A percentile compares a stretch with the other conserved stretches of the same genome.
phyloP scores from a whole-genome alignment of 148 eudicot species.

The Persicaria maculosa region DNA sequence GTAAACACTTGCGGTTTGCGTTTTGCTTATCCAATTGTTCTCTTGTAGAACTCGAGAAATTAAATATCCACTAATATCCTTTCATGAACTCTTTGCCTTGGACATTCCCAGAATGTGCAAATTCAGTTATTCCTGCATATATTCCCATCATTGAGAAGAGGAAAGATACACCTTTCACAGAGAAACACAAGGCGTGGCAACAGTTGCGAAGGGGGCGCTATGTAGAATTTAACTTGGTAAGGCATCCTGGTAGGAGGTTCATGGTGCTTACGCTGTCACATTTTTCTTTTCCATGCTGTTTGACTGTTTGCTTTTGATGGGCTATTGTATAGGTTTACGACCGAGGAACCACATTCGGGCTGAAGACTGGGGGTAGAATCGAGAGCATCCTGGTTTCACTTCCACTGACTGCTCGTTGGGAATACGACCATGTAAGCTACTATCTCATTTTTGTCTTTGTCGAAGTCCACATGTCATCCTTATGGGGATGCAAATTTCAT shows the following conservation, averaged over 20 bases:
- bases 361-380: constrained; percentile 95
- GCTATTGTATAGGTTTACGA: constrained; percentile 59
- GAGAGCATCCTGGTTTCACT: constrained; percentile 95
- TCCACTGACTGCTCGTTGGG: constrained; percentile 91
- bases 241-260: not conserved
- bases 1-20: constrained; percentile 26
- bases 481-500: too few relatives aligned
- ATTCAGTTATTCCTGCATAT: constrained; percentile 87
- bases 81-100: not conserved
- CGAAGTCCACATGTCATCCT: too few relatives aligned
- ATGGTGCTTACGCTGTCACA: not conserved
- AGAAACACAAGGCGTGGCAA: constrained; percentile 90
- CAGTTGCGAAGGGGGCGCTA: constrained; percentile 91
- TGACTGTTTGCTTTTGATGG: constrained; percentile 1
- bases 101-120: constrained; percentile 70
- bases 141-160: constrained; percentile 86
- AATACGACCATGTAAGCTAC: constrained; percentile 81
- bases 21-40: not conserved
- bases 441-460: not conserved
- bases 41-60: not conserved
- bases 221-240: constrained; percentile 92
- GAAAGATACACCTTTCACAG: constrained; percentile 83
- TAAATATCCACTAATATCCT: not conserved
- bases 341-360: constrained; percentile 94
- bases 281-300: not conserved